Evolutionary conservation across 345 rosid species (phyloP).

Genomic region (Eucalyptus erythrocorys): DNA sequence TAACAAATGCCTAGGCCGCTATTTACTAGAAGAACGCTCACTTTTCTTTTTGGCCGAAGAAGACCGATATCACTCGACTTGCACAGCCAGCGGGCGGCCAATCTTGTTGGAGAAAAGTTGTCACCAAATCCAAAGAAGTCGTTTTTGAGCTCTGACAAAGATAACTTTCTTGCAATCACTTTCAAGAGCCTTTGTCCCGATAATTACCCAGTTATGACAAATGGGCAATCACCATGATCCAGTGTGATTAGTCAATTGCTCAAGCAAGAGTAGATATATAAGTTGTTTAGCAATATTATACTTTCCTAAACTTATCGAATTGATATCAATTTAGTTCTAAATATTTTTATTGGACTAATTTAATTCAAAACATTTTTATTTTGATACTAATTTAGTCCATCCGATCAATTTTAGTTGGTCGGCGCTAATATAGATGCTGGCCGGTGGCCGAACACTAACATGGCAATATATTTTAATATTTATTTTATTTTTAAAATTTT

Average conservation of each 20-base stretch:
- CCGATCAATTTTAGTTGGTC: too few species aligned
- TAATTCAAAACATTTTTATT: too few species aligned
- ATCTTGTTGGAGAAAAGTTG: background rate
- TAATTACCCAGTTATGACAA: background rate
- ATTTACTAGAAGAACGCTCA: background rate
- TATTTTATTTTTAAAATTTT: too few species aligned
- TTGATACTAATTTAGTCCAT: too few species aligned
- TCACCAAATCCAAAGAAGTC: background rate
- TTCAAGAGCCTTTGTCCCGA: background rate
- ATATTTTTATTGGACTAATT: too few species aligned
- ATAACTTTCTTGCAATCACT: background rate
- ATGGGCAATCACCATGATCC: background rate
- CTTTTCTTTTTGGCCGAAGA: background rate
- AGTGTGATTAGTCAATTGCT: background rate
- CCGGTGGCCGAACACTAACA: fast-evolving
- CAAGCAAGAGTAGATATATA: background rate
- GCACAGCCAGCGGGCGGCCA: background rate
- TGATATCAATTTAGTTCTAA: too few species aligned
- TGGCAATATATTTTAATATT: too few species aligned
- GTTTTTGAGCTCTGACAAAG: background rate
- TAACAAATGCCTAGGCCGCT: background rate
- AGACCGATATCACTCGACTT: background rate
- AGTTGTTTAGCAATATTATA: background rate
- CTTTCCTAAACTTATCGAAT: too few species aligned
- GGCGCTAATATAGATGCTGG: fast-evolving